A percentile compares a stretch with the other conserved stretches of the same genome.
phyloP scores from a whole-genome alignment of 352 stramenopile genomes.

The Pythium oligandrum region DNA sequence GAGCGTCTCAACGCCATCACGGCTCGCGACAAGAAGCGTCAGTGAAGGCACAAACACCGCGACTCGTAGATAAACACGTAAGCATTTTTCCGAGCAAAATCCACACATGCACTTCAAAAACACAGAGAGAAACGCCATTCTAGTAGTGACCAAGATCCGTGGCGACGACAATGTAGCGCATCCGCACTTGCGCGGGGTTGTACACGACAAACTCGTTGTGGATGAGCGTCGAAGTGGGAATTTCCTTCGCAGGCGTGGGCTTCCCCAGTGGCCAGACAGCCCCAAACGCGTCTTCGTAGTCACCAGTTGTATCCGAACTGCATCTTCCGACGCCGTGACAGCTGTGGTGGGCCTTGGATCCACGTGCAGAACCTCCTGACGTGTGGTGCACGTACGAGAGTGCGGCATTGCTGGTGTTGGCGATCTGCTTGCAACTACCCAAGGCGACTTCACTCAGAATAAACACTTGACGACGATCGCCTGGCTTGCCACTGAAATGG shows the following conservation, averaged over 20 bases:
- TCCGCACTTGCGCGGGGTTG: slow-evolving; percentile 70
- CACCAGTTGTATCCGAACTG: slow-evolving; percentile 37
- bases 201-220: slow-evolving; percentile 88
- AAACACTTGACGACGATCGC: slow-evolving; percentile 47
- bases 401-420: slow-evolving; percentile 44
- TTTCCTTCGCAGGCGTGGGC: slow-evolving; percentile 41
- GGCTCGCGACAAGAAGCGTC: slow-evolving; percentile 47
- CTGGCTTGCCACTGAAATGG: slow-evolving; percentile 34
- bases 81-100: too few species aligned
- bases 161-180: slow-evolving; percentile 69
- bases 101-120: too few species aligned
- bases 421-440: slow-evolving; percentile 57
- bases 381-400: slow-evolving; percentile 43
- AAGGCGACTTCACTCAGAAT: slow-evolving; percentile 65
- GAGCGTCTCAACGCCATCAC: slow-evolving; percentile 94
- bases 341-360: slow-evolving; percentile 32
- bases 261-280: slow-evolving; percentile 67
- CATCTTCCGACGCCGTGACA: slow-evolving; percentile 68
- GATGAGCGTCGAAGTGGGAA: slow-evolving; percentile 33
- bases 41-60: slow-evolving; percentile 22
- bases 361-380: slow-evolving; percentile 1
- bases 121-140: too few species aligned
- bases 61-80: not conserved
- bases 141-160: too few species aligned
- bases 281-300: slow-evolving; percentile 51